These are phyloP conservation scores for Russula virescens DNA, from an alignment of 768 basidiomycete species.

Conservation along the genomic window DNA sequence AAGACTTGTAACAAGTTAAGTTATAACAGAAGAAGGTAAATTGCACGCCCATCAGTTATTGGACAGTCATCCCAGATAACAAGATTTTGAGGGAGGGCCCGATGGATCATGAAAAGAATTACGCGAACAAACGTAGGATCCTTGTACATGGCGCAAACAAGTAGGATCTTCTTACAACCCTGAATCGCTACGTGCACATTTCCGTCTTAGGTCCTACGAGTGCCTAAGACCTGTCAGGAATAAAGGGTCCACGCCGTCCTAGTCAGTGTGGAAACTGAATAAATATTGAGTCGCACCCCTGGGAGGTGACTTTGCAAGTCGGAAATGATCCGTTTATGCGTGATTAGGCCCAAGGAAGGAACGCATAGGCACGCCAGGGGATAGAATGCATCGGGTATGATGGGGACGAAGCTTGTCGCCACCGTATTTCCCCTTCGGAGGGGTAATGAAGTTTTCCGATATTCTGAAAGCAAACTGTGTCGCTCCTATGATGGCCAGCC, in stretches of 20 bases:
- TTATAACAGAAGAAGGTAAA: background rate
- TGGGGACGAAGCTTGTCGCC: background rate
- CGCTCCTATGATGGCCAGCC: no score
- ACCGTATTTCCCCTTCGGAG: slow-evolving; percentile 2
- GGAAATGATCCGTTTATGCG: no score
- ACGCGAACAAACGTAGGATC: slow-evolving; percentile 2
- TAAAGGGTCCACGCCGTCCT: background rate
- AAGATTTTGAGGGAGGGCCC: background rate
- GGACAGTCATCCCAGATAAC: background rate
- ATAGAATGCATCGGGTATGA: no score
- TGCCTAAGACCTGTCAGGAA: background rate
- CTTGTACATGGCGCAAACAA: no score
- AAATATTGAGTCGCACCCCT: background rate
- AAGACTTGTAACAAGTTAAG: background rate
- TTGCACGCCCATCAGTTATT: background rate
- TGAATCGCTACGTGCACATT: slow-evolving; percentile 14
- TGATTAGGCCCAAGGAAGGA: background rate
- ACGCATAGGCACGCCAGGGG: background rate
- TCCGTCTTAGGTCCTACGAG: slow-evolving; percentile 17
- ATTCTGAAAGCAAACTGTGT: background rate
- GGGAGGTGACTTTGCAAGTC: no score
- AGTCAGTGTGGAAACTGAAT: slow-evolving; percentile 5
- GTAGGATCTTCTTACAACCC: background rate
- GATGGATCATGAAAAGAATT: slow-evolving; percentile 3
- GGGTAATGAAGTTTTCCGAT: background rate